phyloP scores from a whole-genome alignment of 2,329 filamentous ascomycete species.

The Dothiorella sarmentorum region DNA sequence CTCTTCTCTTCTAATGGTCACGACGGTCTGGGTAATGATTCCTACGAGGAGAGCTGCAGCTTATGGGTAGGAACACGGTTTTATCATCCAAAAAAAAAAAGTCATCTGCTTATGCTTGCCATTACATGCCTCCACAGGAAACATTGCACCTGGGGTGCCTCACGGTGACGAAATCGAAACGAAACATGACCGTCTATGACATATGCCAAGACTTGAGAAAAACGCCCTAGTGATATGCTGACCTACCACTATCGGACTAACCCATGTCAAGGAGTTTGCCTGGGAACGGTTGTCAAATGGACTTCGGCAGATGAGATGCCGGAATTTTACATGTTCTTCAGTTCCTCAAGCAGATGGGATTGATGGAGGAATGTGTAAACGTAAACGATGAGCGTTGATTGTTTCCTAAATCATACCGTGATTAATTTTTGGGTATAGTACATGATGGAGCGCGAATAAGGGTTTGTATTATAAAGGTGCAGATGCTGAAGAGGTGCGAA shows the following conservation, averaged over 20 bases:
- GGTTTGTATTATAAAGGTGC: too few relatives aligned
- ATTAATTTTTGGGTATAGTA: too few relatives aligned
- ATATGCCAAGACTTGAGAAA: background rate
- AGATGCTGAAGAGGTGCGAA: too few relatives aligned
- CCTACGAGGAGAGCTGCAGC: background rate
- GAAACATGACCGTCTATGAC: background rate
- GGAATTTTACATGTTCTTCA: too few relatives aligned
- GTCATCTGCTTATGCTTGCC: background rate
- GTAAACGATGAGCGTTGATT: too few relatives aligned
- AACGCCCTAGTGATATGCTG: background rate
- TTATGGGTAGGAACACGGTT: background rate
- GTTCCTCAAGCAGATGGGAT: too few relatives aligned
- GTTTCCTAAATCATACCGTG: too few relatives aligned
- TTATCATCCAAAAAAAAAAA: conserved; percentile 6
- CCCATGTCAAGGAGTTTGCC: background rate
- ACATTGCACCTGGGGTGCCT: background rate
- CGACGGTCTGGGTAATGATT: background rate
- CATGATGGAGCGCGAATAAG: too few relatives aligned
- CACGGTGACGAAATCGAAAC: background rate
- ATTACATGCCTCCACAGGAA: background rate
- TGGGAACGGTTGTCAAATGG: too few relatives aligned
- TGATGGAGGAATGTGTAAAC: too few relatives aligned
- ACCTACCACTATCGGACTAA: conserved; percentile 2
- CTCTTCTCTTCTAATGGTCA: background rate
- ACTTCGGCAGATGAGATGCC: too few relatives aligned